A percentile compares a stretch with the other conserved stretches of the same genome.
Evolutionary conservation across 805 yeast species (phyloP).

Genomic region (Candida berthetii): DNA sequence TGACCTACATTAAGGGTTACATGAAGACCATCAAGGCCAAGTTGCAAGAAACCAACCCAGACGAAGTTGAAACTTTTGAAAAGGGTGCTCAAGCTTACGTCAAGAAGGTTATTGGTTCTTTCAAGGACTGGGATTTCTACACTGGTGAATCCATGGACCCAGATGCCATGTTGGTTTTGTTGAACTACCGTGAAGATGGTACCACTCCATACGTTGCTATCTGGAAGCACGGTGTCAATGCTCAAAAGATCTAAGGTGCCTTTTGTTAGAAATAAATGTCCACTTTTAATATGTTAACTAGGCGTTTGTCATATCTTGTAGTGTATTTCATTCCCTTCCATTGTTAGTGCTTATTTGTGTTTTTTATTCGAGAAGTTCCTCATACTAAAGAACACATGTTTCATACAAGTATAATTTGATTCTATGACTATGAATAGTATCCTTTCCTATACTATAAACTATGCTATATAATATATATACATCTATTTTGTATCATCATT

Average conservation of each 20-base stretch:
- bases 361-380: too few relatives aligned
- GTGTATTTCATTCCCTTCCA: too few relatives aligned
- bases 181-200: conserved; percentile 99
- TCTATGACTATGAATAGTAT: too few relatives aligned
- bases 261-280: neutral
- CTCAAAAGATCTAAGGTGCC: conserved; percentile 74
- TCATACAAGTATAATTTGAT: too few relatives aligned
- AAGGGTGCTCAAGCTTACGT: conserved; percentile 96
- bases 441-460: too few relatives aligned
- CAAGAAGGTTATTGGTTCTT: conserved; percentile 91
- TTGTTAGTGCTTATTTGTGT: neutral
- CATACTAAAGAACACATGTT: too few relatives aligned
- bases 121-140: conserved; percentile 99
- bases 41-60: conserved; percentile 87
- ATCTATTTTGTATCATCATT: too few relatives aligned
- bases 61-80: conserved; percentile 80
- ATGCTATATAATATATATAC: too few relatives aligned
- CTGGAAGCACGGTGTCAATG: conserved; percentile 98
- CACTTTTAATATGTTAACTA: neutral
- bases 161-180: conserved; percentile 95
- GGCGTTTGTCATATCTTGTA: neutral
- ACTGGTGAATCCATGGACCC: conserved; percentile 99
- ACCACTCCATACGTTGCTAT: conserved; percentile 93
- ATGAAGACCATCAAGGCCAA: conserved; percentile 94
- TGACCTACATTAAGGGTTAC: conserved; percentile 97